Percentiles rank a stretch among this genome's conserved stretches.
Evolutionary conservation across 495 filamentous ascomycete species (phyloP).

Genomic region (Opeltia flavorubescens): DNA sequence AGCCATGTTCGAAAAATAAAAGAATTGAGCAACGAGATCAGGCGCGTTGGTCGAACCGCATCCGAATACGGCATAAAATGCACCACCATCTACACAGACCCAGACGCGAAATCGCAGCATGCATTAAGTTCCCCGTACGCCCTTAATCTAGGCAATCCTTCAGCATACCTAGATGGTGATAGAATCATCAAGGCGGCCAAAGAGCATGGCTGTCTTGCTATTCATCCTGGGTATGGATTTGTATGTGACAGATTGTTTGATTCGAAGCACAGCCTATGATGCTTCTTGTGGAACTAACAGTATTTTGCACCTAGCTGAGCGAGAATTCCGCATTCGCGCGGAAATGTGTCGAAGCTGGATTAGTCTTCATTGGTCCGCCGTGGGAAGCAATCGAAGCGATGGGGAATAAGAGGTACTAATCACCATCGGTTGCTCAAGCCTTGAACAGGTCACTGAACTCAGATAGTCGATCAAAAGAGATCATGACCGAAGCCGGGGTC

Average conservation of each 20-base stretch:
- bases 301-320: too few species aligned
- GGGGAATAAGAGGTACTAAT: conserved; percentile 81
- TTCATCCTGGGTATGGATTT: conserved; percentile 97
- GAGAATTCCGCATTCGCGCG: conserved; percentile 88
- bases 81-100: conserved; percentile 89
- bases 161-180: conserved; percentile 84
- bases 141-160: conserved; percentile 65
- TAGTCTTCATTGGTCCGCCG: conserved; percentile 91
- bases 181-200: conserved; percentile 81
- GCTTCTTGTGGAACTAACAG: too few species aligned
- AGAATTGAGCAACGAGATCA: conserved; percentile 13
- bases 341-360: conserved; percentile 76
- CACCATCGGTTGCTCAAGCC: too few species aligned
- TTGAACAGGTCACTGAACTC: too few species aligned
- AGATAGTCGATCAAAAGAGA: conserved; percentile 65
- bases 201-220: conserved; percentile 66
- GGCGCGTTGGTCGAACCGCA: conserved; percentile 76
- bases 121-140: conserved; percentile 70
- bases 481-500: conserved; percentile 86
- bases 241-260: conserved; percentile 28
- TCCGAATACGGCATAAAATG: conserved; percentile 79
- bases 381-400: conserved; percentile 89
- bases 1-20: background rate
- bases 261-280: background rate
- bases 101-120: conserved; percentile 78